Base-by-base conservation (phyloP, 2,329 filamentous ascomycete species). In the Xylariales sp. region DNA sequence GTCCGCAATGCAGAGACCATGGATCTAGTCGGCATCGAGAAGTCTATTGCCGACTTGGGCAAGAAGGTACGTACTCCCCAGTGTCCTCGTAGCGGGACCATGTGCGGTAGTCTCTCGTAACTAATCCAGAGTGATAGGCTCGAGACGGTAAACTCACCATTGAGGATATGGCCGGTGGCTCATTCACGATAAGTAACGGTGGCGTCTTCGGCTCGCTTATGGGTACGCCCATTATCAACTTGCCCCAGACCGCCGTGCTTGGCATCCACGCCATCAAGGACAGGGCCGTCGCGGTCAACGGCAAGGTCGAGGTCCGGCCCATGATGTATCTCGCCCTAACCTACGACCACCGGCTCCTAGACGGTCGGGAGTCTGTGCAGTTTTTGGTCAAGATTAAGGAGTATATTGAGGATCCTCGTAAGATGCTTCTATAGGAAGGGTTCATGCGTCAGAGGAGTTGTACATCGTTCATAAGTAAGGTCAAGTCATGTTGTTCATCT, bases 321-420 rank as follows among this genome's bases (percentile, higher is more conserved):
- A 98, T 99, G 94, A 99, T 99, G 96, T 98, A 97, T 81, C 88
- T 99, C 72, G 96, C 96, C 49, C 87, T 99, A 68, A 99, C 96
- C 14, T 99, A 99, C 79, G 96, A 99, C 80, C 96, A 99, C 83
- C 92, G 96, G 78, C 89, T 99, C 57, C 86, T 99, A 30, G 96
- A 98, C 80, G 96, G 96, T 58, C 90, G 95, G 79, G 95, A 98
- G 84, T 96, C 95, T 54, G 94, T 97, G 48, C 96, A 95, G 70
- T 98, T 98, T 87, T 85, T 98, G 74, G 91, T 98, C 69, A 97
- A 97, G 88, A 86, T 99, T 77, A 98, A 98, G 89, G 93, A 97
- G 81, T 97, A 92, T 79, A 97, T 98, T 74, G 95, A 98, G 84
- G 96, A 98, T 78, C 95, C 95, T 46, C 86, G 93, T 73, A 91